Conservation (phyloP, 2,329 filamentous ascomycete genomes). For the Neonectria neomacrospora region DNA sequence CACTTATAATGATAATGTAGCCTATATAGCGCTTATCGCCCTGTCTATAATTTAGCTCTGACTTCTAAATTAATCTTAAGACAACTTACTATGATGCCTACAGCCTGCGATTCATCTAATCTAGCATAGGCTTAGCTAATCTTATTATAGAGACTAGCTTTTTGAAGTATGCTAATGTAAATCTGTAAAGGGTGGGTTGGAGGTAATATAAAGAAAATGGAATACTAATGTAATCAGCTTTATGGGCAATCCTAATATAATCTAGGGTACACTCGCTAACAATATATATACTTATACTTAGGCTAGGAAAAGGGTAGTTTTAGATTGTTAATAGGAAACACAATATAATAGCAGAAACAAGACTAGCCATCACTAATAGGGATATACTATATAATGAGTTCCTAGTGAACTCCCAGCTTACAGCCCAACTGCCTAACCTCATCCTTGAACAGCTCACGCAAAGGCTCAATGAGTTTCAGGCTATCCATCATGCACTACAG, state of each 20-base stretch:
- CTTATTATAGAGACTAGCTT: background rate
- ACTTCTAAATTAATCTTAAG: too few species aligned
- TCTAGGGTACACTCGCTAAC: too few species aligned
- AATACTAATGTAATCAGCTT: background rate
- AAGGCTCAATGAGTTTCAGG: slow-evolving; percentile 12
- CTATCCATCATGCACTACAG: slow-evolving; percentile 22
- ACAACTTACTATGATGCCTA: too few species aligned
- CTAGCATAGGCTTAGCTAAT: background rate
- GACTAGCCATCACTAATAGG: slow-evolving; percentile 5
- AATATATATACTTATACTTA: too few species aligned
- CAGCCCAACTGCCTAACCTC: slow-evolving; percentile 62
- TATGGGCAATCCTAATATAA: background rate
- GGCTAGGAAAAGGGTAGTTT: too few species aligned
- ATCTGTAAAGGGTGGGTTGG: background rate
- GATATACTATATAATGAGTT: background rate
- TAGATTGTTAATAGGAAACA: too few species aligned
- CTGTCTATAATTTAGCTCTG: too few species aligned
- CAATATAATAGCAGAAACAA: too few species aligned
- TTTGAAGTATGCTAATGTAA: background rate
- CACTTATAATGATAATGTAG: background rate
- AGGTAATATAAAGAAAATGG: background rate
- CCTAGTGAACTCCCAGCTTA: slow-evolving; percentile 47
- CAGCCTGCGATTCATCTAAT: background rate
- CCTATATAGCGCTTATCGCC: background rate
- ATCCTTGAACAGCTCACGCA: slow-evolving; percentile 73